Evolutionary conservation across 108 stramenopile genomes (phyloP).

Genomic region (Chaetoceros tenuissimus): DNA sequence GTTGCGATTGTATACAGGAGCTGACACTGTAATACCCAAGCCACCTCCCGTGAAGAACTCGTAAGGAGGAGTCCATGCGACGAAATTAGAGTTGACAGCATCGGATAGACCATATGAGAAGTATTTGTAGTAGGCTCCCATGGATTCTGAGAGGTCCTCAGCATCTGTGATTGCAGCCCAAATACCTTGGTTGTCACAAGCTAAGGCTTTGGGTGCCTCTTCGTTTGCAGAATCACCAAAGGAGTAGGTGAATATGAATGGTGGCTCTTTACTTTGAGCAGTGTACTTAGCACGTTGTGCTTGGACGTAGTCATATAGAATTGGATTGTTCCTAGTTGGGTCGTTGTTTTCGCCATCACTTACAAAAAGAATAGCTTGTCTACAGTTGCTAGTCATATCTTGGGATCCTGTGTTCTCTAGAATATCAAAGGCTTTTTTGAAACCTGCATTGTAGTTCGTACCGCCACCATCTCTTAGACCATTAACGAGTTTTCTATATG

Average conservation of each 20-base stretch:
- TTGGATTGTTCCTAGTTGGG: not conserved
- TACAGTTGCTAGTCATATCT: slow-evolving; percentile 7
- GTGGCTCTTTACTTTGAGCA: slow-evolving; percentile 6
- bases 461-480: not conserved
- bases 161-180: slow-evolving; percentile 28
- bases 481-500: not conserved
- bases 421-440: slow-evolving; percentile 9
- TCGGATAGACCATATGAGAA: slow-evolving; percentile 44
- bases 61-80: slow-evolving; percentile 58
- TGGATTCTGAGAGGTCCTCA: slow-evolving; percentile 23
- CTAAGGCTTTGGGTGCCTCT: slow-evolving; percentile 21
- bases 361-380: slow-evolving; percentile 16
- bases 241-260: slow-evolving; percentile 33
- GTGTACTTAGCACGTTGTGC: slow-evolving; percentile 7
- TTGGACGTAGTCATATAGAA: not conserved
- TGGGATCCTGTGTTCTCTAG: slow-evolving; percentile 1
- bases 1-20: slow-evolving; percentile 43
- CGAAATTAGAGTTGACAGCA: slow-evolving; percentile 28
- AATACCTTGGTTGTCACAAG: slow-evolving; percentile 36
- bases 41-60: slow-evolving; percentile 11
- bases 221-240: slow-evolving; percentile 26
- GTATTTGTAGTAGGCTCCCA: slow-evolving; percentile 43
- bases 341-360: slow-evolving; percentile 26
- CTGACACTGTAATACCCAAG: slow-evolving; percentile 47
- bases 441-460: slow-evolving; percentile 15